phyloP scores from a whole-genome alignment of 257 asterid species.

The Echium plantagineum region DNA sequence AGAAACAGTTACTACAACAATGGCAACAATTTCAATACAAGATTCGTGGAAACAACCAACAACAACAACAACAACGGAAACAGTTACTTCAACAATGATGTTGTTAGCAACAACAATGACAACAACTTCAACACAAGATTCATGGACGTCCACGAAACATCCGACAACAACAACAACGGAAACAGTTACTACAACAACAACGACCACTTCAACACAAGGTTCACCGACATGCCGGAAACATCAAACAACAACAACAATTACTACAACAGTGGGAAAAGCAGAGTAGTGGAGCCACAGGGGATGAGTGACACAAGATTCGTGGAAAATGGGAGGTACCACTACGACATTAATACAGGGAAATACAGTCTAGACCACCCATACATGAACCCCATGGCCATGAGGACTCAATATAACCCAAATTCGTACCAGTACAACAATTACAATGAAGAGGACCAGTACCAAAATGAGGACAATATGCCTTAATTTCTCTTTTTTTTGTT shows the following conservation, averaged over 20 bases:
- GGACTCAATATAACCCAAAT: background rate
- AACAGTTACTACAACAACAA: background rate
- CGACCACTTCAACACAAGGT: background rate
- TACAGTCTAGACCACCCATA: background rate
- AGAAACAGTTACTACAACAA: background rate
- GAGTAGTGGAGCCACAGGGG: background rate
- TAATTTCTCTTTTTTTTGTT: background rate
- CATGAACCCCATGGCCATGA: background rate
- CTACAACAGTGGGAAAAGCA: background rate
- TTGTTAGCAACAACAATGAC: background rate
- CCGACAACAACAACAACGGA: too few relatives aligned
- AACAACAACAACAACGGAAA: too few relatives aligned
- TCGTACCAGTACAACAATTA: background rate
- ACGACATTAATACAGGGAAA: background rate
- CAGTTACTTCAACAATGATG: too few relatives aligned
- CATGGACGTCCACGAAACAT: too few relatives aligned
- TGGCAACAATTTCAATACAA: background rate
- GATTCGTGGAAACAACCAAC: too few relatives aligned
- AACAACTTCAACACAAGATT: background rate
- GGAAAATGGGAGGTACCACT: background rate
- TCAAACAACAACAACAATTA: background rate
- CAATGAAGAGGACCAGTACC: background rate
- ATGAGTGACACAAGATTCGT: constrained; percentile 9
- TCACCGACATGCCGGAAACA: background rate
- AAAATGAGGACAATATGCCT: background rate